These are phyloP conservation scores for Cyathus olla DNA, from an alignment of 1,284 basidiomycete species.

Conservation along the genomic window DNA sequence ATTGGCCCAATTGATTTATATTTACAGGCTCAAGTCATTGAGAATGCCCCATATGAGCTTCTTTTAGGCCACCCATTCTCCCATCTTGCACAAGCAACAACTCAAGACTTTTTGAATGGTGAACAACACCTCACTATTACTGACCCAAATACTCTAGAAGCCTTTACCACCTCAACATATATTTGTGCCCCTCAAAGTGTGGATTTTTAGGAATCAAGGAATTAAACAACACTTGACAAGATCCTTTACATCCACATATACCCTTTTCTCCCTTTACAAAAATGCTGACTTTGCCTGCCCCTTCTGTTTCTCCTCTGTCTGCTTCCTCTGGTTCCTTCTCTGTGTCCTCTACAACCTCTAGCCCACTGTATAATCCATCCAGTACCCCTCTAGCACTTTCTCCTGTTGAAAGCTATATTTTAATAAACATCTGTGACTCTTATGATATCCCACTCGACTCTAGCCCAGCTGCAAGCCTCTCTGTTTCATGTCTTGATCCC, in stretches of 20 bases:
- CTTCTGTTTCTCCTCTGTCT: too few relatives aligned
- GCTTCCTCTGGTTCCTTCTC: too few relatives aligned
- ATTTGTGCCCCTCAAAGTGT: neutral
- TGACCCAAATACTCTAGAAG: neutral
- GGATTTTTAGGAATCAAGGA: neutral
- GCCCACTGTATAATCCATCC: neutral
- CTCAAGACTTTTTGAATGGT: neutral
- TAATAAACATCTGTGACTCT: too few relatives aligned
- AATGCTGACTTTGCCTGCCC: too few relatives aligned
- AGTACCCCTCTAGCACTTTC: neutral
- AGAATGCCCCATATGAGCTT: neutral
- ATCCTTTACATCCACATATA: neutral
- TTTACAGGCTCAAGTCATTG: neutral
- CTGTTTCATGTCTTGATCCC: too few relatives aligned
- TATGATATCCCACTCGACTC: too few relatives aligned
- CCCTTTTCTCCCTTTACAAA: neutral
- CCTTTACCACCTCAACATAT: neutral
- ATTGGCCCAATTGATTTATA: slow-evolving; percentile 2
- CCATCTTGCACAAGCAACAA: neutral
- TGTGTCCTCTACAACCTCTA: neutral
- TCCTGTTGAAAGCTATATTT: too few relatives aligned
- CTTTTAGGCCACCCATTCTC: neutral
- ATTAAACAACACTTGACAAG: neutral
- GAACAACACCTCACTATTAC: neutral
- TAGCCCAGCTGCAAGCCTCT: neutral